Conservation (phyloP, 371 early-diverging fungal species). For the Umbelopsis sp. region DNA sequence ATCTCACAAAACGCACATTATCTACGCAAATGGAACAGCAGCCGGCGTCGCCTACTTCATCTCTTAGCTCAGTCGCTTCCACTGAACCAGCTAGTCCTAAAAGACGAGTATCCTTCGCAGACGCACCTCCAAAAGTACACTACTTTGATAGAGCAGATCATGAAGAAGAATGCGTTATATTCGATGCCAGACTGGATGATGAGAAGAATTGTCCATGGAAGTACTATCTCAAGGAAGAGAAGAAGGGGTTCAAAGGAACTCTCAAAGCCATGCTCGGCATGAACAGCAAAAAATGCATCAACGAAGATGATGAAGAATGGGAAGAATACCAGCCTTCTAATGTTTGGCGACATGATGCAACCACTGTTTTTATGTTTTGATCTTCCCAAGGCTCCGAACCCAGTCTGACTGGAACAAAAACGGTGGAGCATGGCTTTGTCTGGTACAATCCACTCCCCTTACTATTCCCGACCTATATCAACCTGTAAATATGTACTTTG, state of each 20-base stretch:
- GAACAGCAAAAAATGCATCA: not conserved
- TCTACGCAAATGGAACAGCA: not conserved
- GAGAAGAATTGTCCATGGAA: conserved; percentile 14
- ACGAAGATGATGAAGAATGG: not conserved
- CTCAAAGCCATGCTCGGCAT: conserved; percentile 10
- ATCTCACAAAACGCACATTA: not conserved
- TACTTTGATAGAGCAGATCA: conserved; percentile 7
- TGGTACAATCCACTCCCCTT: not conserved
- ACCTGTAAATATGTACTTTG: not conserved
- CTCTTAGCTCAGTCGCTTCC: not conserved
- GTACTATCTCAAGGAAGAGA: conserved; percentile 5
- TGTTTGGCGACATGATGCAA: conserved; percentile 9
- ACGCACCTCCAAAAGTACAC: conserved; percentile 3
- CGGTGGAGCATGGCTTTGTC: not conserved
- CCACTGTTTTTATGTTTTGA: conserved; percentile 16
- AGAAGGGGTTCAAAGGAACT: conserved; percentile 4
- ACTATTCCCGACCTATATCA: not conserved
- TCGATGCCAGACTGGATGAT: not conserved
- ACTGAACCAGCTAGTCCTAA: conserved; percentile 1
- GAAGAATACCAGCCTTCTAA: conserved; percentile 5
- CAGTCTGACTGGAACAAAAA: not conserved
- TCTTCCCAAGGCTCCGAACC: not conserved
- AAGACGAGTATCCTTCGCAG: conserved; percentile 5
- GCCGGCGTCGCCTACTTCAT: not conserved
- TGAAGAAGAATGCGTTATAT: conserved; percentile 9